Evolutionary conservation across 768 basidiomycete species (phyloP).

Genomic region (Hysterangium stoloniferum): DNA sequence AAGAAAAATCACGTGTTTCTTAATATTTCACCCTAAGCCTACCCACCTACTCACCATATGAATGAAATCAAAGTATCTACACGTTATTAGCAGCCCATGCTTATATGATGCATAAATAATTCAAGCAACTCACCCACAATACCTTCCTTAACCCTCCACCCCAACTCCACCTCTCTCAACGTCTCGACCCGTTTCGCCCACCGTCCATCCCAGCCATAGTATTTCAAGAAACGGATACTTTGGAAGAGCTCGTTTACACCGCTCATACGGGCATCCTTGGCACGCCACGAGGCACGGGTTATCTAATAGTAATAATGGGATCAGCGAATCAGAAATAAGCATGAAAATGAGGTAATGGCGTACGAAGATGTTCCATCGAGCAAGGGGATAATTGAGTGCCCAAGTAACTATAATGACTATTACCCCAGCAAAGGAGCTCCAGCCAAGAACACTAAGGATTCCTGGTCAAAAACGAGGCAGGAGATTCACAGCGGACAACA

Average conservation of each 20-base stretch:
- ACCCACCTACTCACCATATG: constrained; percentile 44
- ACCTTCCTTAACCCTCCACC: constrained; percentile 60
- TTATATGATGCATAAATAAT: constrained; percentile 21
- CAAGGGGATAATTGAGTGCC: constrained; percentile 58
- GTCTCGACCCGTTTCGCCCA: constrained; percentile 50
- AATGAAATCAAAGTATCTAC: constrained; percentile 53
- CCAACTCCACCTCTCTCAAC: constrained; percentile 54
- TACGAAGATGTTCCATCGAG: constrained; percentile 57
- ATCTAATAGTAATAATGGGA: constrained; percentile 30
- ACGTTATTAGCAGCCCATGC: constrained; percentile 13
- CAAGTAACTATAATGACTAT: constrained; percentile 55
- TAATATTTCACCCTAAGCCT: not conserved
- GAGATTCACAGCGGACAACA: too few species aligned
- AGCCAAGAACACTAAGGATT: constrained; percentile 54
- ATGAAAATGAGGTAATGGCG: constrained; percentile 17
- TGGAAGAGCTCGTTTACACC: constrained; percentile 71
- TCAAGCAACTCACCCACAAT: constrained; percentile 28
- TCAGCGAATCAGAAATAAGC: not conserved
- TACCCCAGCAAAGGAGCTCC: constrained; percentile 69
- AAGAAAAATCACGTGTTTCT: too few species aligned
- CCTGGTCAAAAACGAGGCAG: not conserved
- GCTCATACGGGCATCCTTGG: constrained; percentile 61
- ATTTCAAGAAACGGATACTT: constrained; percentile 65
- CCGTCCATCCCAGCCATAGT: constrained; percentile 65
- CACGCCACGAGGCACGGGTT: constrained; percentile 49